Evolutionary conservation across 2,329 filamentous ascomycete species (phyloP), one percentile per base, ranked within the genome.

Genomic region (Phialemoniopsis sp.): DNA sequence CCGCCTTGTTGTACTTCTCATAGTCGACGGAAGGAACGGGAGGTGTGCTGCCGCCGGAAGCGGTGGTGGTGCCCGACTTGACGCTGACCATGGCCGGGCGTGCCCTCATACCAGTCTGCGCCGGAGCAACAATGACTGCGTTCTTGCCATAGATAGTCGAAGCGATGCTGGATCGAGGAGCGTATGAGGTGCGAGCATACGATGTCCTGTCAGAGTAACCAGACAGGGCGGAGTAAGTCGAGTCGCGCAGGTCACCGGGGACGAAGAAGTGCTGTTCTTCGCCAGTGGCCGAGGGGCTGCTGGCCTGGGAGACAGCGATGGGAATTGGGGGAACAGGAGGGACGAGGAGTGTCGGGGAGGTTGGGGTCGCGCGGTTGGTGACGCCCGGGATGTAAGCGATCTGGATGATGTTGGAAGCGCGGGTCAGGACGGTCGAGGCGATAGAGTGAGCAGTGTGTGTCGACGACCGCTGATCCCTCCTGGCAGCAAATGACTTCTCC

Each of bases 311-410:
- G 40, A 80, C 70, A 30, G 77, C 71, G 51, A 78, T 81, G 34
- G 93, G 91, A 45, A 97, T 89, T 13, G 91, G 89, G 32, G 93
- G 93, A 5, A 98, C 90, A 0, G 91, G 91, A n/a, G 90, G 89
- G 5, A 94, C 86, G 37, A 91, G 76, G 15, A 89, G 69, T 30
- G 80, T 82, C 4, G 88, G 87, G 1, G 89, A 91, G n/a, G 85
- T 83, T 5, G 87, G 86, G 8, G 84, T 82, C 12, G 90, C 89
- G 50, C 91, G 80, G 66, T 96, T 96, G 44, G 89, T 96, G 54
- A 97, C 90, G 44, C 93, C 93, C 13, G 93, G 93, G 49, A 98
- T 97, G 63, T 97, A 98, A 40, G 93, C 93, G 64, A 98, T 98
- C 66, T 97, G 93, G 54, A 98, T 98, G 59, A 98, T 91, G 69